Percentiles rank a stretch among this genome's conserved stretches.
Evolutionary conservation across 2,329 filamentous ascomycete genomes (phyloP).

Genomic region (Teratosphaeria viscida): DNA sequence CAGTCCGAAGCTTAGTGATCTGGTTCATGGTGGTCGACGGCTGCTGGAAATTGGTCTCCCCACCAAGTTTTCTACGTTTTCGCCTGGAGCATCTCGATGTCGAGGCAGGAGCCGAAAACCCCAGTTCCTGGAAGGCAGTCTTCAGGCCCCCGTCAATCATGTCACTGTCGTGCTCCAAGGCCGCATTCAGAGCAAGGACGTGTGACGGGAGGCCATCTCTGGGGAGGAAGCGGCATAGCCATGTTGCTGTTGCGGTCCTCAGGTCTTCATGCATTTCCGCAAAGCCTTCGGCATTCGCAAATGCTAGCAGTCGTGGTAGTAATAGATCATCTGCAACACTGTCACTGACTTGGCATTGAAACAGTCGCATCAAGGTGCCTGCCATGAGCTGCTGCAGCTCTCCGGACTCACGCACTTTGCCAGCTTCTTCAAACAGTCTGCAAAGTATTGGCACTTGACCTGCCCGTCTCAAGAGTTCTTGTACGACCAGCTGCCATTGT

Average conservation of each 20-base stretch:
- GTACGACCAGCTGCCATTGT: constrained; percentile 12
- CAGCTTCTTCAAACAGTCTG: constrained; percentile 5
- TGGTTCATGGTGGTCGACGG: not conserved
- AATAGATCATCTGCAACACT: constrained; percentile 8
- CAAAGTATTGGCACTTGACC: constrained; percentile 6
- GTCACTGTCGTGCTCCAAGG: constrained; percentile 11
- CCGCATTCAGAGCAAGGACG: constrained; percentile 8
- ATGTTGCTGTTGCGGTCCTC: constrained; percentile 14
- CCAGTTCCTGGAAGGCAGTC: constrained; percentile 10
- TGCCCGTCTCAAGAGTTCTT: constrained; percentile 7
- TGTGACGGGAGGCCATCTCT: constrained; percentile 8
- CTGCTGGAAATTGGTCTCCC: not conserved
- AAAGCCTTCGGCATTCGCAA: constrained; percentile 8
- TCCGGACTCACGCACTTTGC: constrained; percentile 1
- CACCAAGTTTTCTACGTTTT: constrained; percentile 5
- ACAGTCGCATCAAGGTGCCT: constrained; percentile 5
- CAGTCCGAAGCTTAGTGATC: constrained; percentile 9
- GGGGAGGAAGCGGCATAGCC: constrained; percentile 10
- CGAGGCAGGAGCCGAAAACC: not conserved
- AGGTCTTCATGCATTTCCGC: constrained; percentile 15
- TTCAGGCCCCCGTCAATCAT: constrained; percentile 17
- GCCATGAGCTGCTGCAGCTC: constrained; percentile 10
- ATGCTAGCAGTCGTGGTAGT: constrained; percentile 5
- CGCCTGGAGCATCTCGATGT: not conserved
- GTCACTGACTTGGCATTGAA: constrained; percentile 1